phyloP scores from a whole-genome alignment of 2,329 filamentous ascomycete genomes.

The Tolypocladium tundrense region DNA sequence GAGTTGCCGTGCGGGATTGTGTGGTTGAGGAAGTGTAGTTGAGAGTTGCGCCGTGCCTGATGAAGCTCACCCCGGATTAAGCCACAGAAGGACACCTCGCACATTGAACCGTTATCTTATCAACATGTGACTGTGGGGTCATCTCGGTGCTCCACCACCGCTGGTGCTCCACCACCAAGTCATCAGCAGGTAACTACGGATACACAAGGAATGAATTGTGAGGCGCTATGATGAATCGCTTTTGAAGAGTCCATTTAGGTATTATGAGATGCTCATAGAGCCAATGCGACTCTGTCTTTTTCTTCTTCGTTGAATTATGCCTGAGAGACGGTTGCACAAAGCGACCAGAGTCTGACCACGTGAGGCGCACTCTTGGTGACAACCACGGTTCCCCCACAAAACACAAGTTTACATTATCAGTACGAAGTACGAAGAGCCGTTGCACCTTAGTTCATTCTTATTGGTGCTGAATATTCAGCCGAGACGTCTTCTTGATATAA shows the following conservation, averaged over 20 bases:
- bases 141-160: background rate
- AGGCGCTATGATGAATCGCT: background rate
- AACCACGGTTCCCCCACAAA: too few species aligned
- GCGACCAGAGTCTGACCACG: background rate
- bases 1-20: background rate
- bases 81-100: conserved; percentile 19
- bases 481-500: background rate
- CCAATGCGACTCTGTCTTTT: background rate
- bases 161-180: background rate
- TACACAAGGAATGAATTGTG: background rate
- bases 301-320: background rate
- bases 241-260: background rate
- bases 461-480: background rate
- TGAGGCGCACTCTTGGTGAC: background rate
- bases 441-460: background rate
- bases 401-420: background rate
- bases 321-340: background rate
- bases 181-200: background rate
- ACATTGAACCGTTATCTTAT: conserved; percentile 24
- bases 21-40: background rate
- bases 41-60: background rate
- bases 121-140: conserved; percentile 21
- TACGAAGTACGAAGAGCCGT: background rate
- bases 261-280: background rate
- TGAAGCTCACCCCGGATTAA: background rate